A percentile compares a stretch with the other conserved stretches of the same genome.
phyloP scores from a whole-genome alignment of 2,329 filamentous ascomycete species.

The Diatrype stigma region DNA sequence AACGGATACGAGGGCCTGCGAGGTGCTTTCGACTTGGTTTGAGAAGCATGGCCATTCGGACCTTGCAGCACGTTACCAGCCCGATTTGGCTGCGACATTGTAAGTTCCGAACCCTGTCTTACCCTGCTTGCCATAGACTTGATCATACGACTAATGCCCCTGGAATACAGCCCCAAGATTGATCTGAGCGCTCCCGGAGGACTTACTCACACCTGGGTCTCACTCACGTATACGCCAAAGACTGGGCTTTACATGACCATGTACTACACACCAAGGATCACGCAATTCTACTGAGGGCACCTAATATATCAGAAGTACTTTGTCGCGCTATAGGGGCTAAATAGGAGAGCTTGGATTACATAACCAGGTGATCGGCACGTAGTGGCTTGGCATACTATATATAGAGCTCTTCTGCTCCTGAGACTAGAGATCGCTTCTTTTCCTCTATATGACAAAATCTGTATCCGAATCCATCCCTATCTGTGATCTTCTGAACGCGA shows the following conservation, averaged over 20 bases:
- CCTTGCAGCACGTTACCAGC: conserved; percentile 3
- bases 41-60: conserved; percentile 3
- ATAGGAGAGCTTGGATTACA: too few species aligned
- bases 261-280: conserved; percentile 7
- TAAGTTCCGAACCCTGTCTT: conserved; percentile 1
- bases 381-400: too few species aligned
- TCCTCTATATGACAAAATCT: too few species aligned
- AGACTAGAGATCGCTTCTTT: too few species aligned
- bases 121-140: too few species aligned
- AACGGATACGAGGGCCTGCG: conserved; percentile 3
- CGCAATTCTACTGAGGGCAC: conserved; percentile 6
- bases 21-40: conserved; percentile 5
- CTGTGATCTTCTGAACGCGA: too few species aligned
- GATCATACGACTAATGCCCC: neutral
- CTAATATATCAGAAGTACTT: too few species aligned
- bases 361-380: too few species aligned
- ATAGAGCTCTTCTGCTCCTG: too few species aligned
- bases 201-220: conserved; percentile 7
- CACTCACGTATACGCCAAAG: conserved; percentile 4
- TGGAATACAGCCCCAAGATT: conserved; percentile 3
- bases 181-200: neutral
- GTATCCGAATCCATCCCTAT: too few species aligned
- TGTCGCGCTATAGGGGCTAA: too few species aligned
- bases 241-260: conserved; percentile 10
- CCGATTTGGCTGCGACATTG: conserved; percentile 6